These are phyloP conservation scores for Pichia insulana DNA, from an alignment of 805 yeast species.

Conservation along the genomic window DNA sequence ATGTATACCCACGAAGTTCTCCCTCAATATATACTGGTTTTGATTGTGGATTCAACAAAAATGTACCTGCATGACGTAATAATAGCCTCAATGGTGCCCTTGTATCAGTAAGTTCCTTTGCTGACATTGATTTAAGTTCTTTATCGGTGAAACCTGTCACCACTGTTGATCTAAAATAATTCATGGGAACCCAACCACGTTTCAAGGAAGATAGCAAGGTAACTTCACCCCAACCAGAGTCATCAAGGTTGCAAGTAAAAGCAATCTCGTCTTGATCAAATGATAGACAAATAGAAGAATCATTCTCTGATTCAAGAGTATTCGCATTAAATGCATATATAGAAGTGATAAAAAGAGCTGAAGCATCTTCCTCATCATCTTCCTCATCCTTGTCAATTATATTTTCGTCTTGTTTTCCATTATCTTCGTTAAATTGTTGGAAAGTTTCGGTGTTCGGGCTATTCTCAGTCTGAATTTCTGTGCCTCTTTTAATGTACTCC, in stretches of 20 bases:
- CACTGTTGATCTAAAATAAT: slow-evolving; percentile 48
- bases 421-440: neutral
- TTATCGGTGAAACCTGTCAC: slow-evolving; percentile 15
- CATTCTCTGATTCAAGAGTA: slow-evolving; percentile 54
- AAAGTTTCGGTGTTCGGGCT: neutral
- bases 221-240: slow-evolving; percentile 85
- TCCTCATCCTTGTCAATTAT: neutral
- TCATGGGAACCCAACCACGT: slow-evolving; percentile 84
- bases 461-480: neutral
- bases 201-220: slow-evolving; percentile 53
- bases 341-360: slow-evolving; percentile 30
- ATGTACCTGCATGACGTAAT: slow-evolving; percentile 56
- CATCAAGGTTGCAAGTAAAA: slow-evolving; percentile 69
- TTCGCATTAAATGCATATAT: slow-evolving; percentile 29
- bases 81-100: slow-evolving; percentile 46
- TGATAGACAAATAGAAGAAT: slow-evolving; percentile 64
- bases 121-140: slow-evolving; percentile 7
- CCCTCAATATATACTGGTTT: slow-evolving; percentile 30
- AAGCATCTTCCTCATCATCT: slow-evolving; percentile 25
- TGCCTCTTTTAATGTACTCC: neutral
- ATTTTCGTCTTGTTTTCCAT: neutral
- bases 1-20: slow-evolving; percentile 36
- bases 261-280: slow-evolving; percentile 64
- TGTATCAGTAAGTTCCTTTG: slow-evolving; percentile 29
- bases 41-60: slow-evolving; percentile 55